Percentiles rank a stretch among this genome's conserved stretches.
Evolutionary conservation across 106 monocot genomes (phyloP).

Genomic region (Allium cepa): DNA sequence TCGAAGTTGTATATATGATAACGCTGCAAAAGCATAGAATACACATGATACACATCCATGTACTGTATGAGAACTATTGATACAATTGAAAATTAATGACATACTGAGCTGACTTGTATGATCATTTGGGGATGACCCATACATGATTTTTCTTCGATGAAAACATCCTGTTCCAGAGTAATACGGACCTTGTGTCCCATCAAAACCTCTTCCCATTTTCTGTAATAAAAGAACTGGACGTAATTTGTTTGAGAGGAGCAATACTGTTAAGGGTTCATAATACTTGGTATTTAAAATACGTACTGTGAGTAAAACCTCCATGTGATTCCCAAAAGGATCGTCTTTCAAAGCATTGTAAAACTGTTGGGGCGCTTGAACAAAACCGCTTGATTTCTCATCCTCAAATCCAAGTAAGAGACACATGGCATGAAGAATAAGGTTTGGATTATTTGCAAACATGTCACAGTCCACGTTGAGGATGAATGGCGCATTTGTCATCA

Average conservation of each 20-base stretch:
- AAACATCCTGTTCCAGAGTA: constrained; percentile 49
- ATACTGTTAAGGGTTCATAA: no score
- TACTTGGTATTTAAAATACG: no score
- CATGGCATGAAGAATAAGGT: constrained; percentile 41
- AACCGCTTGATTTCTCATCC: constrained; percentile 24
- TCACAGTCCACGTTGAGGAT: constrained; percentile 82
- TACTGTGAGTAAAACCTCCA: constrained; percentile 12
- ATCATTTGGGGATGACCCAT: constrained; percentile 17
- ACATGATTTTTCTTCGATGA: constrained; percentile 43
- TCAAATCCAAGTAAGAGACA: constrained; percentile 48
- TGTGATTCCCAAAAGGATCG: constrained; percentile 60
- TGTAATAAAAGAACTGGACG: neutral
- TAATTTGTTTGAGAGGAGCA: no score
- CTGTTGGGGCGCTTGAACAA: constrained; percentile 38
- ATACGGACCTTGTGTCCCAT: constrained; percentile 37
- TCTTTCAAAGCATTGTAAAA: constrained; percentile 50
- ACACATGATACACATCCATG: neutral
- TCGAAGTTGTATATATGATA: constrained; percentile 4
- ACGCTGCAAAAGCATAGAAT: constrained; percentile 8
- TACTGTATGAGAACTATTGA: neutral
- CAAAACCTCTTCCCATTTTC: constrained; percentile 3
- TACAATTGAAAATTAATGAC: neutral
- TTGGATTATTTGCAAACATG: constrained; percentile 51
- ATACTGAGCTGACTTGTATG: neutral
- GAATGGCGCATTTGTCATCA: constrained; percentile 63